Evolutionary conservation across 495 filamentous ascomycete genomes (phyloP).

Genomic region (Opeltia flavorubescens): DNA sequence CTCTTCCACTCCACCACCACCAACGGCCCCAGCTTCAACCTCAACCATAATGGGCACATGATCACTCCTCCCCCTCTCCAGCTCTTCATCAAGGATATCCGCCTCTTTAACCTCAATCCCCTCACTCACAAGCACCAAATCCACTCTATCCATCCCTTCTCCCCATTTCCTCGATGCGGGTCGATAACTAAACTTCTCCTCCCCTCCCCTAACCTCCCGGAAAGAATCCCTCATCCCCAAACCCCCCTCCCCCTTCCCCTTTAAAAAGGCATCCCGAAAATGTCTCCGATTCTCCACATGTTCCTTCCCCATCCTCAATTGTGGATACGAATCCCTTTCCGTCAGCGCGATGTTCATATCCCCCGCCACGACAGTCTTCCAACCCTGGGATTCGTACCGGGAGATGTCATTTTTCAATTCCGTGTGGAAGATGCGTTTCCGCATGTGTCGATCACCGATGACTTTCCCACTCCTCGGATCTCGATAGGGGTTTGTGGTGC

Average conservation of each 20-base stretch:
- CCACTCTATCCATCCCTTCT: conserved; percentile 24
- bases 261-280: conserved; percentile 34
- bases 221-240: conserved; percentile 21
- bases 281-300: conserved; percentile 35
- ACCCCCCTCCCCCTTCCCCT: conserved; percentile 4
- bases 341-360: conserved; percentile 35
- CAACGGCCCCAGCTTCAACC: background rate
- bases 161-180: conserved; percentile 21
- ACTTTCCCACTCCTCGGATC: conserved; percentile 24
- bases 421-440: conserved; percentile 32
- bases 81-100: conserved; percentile 21
- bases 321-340: conserved; percentile 28
- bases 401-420: conserved; percentile 27
- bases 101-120: conserved; percentile 12
- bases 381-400: conserved; percentile 23
- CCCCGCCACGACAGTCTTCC: conserved; percentile 28
- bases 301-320: conserved; percentile 24
- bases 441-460: conserved; percentile 30
- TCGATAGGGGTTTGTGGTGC: conserved; percentile 32
- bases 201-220: conserved; percentile 11
- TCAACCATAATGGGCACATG: conserved; percentile 23
- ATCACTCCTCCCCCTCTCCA: conserved; percentile 23
- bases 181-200: conserved; percentile 22
- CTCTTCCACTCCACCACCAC: background rate
- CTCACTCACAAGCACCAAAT: conserved; percentile 21